Percentiles rank a stretch among this genome's conserved stretches.
Conservation (phyloP, 148 eudicot species). For the Selenicereus undatus region DNA sequence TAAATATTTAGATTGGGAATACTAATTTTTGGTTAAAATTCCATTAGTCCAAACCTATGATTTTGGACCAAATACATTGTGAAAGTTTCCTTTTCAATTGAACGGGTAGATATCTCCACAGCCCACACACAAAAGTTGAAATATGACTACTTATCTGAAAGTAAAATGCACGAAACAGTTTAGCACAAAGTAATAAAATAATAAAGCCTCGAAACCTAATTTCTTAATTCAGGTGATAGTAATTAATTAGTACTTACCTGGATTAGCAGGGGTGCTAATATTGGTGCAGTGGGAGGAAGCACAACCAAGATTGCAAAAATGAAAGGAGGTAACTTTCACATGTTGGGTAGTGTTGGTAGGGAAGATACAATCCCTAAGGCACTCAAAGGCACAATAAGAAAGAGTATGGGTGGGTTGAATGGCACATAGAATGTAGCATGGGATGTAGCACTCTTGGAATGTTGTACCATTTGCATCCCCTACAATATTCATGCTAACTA, state of each 20-base stretch:
- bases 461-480: conserved; percentile 23
- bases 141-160: too few species aligned
- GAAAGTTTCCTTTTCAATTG: too few species aligned
- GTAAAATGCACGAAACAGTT: not conserved
- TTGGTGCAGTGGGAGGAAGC: conserved; percentile 43
- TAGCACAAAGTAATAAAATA: not conserved
- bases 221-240: not conserved
- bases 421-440: conserved; percentile 42
- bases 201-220: too few species aligned
- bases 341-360: conserved; percentile 23
- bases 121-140: too few species aligned
- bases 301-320: conserved; percentile 45
- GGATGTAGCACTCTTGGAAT: conserved; percentile 43
- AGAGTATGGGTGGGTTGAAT: conserved; percentile 43
- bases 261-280: conserved; percentile 32
- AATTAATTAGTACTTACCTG: conserved; percentile 20
- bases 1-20: not conserved
- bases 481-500: conserved; percentile 12
- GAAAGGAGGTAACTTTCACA: conserved; percentile 21
- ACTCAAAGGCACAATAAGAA: conserved; percentile 42
- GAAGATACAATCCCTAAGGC: conserved; percentile 40
- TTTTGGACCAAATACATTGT: too few species aligned
- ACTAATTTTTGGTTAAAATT: not conserved
- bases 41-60: too few species aligned
- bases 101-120: too few species aligned